A percentile compares a stretch with the other conserved stretches of the same genome.
phyloP scores from a whole-genome alignment of 345 rosid genomes.

The Bruguiera gymnorhiza region DNA sequence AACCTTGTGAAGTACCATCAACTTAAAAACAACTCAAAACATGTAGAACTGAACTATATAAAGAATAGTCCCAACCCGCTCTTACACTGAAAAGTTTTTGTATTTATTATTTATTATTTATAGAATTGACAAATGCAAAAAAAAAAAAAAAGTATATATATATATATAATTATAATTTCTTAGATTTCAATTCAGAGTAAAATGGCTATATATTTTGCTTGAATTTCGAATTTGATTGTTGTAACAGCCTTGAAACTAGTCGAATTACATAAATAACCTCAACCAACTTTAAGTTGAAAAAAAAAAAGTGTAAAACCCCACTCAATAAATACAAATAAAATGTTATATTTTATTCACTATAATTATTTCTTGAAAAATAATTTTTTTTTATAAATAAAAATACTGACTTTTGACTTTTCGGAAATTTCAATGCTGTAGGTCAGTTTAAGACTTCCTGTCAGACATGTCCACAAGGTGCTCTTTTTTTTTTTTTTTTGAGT shows the following conservation, averaged over 20 bases:
- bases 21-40: too few relatives aligned
- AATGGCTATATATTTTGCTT: constrained; percentile 16
- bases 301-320: neutral
- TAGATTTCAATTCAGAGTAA: neutral
- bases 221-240: constrained; percentile 16
- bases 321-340: neutral
- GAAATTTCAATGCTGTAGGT: constrained; percentile 28
- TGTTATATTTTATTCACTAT: neutral
- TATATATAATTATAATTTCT: too few relatives aligned
- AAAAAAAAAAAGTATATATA: neutral
- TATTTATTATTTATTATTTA: neutral
- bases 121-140: neutral
- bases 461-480: constrained; percentile 13
- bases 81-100: neutral
- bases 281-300: neutral
- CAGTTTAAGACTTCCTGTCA: constrained; percentile 4
- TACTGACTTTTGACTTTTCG: neutral
- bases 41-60: neutral
- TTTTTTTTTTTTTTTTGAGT: constrained; percentile 7
- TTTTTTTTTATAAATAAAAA: neutral
- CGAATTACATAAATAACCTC: constrained; percentile 17
- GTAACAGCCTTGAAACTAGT: constrained; percentile 9
- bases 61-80: neutral
- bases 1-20: too few relatives aligned
- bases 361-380: neutral